Base-by-base conservation (phyloP, 2,329 filamentous ascomycete species). In the Claviceps spartinae region DNA sequence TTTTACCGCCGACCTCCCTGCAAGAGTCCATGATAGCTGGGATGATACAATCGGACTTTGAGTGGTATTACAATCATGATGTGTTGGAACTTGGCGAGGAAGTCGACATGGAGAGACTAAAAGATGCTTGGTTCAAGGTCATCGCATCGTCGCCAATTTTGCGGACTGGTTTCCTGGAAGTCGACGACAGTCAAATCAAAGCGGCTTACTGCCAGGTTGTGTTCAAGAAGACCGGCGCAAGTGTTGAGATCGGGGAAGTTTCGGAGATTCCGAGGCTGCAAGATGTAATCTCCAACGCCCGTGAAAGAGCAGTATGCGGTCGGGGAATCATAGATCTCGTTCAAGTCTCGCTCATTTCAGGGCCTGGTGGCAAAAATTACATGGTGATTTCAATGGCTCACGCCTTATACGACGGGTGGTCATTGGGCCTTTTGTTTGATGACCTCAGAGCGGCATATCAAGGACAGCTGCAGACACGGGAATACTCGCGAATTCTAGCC, bases 401-500 rank as follows among this genome's bases (percentile, higher is more conserved):
- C 66, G 88, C 89, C 1, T 73, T 95, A 20, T 96, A 96, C 58
- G 90, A 96, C 62, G 90, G 90, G 0, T 89, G 83, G 79, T 95
- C 89, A 2, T 75, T 96, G 13, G 72, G 74, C 3, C 69, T 94
- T 16, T 66, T 96, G 1, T 88, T 93, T 59, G 71, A 76, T 44
- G 82, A 93, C 60, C 75, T 95, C 1, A 66, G 74, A 16, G 70
- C 66, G n/a, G 80, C 83, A 1, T 95, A 94, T 56, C 47, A 69
- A 4, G 70, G 70, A 4, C 56, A 63, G 0, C 63, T 69, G 11
- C 56, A 59, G 2, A 40, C 64, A 1, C 72, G 81, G 4, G 70
- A 73, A 9, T 63, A 70, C 2, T 49, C 55, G 4, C 58, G 56
- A 1, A 53, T 60, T 0, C 46, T 62, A 1, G 42, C 54, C 0